Percentiles rank a stretch among this genome's conserved stretches.
phyloP scores from a whole-genome alignment of 495 filamentous ascomycete species.

The Aspergillus leporis region DNA sequence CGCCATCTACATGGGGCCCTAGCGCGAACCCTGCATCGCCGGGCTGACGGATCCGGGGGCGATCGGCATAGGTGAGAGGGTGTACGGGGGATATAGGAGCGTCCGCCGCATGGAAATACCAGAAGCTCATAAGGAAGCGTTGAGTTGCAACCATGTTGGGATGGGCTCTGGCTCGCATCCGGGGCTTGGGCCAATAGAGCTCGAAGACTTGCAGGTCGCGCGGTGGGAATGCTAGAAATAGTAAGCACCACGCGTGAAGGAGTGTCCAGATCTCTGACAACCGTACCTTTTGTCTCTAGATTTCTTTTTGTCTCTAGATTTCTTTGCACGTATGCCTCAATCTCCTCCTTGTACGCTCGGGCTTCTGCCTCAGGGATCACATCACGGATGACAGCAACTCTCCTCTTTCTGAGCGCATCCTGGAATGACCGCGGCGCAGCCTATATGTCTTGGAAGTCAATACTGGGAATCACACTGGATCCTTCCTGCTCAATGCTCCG shows the following conservation, averaged over 20 bases:
- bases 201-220: conserved; percentile 68
- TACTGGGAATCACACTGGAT: not conserved
- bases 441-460: conserved; percentile 9
- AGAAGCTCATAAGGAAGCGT: conserved; percentile 60
- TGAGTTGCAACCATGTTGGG: conserved; percentile 62
- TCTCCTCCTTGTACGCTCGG: conserved; percentile 54
- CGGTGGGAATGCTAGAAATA: conserved; percentile 32
- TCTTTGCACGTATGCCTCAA: conserved; percentile 62
- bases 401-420: conserved; percentile 48
- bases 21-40: conserved; percentile 69
- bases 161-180: conserved; percentile 66
- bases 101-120: conserved; percentile 58
- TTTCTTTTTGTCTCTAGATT: no score
- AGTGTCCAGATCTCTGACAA: not conserved
- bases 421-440: conserved; percentile 26
- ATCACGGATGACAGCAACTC: conserved; percentile 57
- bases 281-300: conserved; percentile 31
- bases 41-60: conserved; percentile 59
- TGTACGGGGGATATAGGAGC: conserved; percentile 45
- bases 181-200: conserved; percentile 73
- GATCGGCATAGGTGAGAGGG: conserved; percentile 71
- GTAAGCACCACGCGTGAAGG: no score
- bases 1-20: conserved; percentile 74
- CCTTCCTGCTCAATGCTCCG: not conserved
- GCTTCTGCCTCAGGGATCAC: conserved; percentile 59